Base-by-base conservation (phyloP, 352 stramenopile genomes). In the Pythium phragmiticola region DNA sequence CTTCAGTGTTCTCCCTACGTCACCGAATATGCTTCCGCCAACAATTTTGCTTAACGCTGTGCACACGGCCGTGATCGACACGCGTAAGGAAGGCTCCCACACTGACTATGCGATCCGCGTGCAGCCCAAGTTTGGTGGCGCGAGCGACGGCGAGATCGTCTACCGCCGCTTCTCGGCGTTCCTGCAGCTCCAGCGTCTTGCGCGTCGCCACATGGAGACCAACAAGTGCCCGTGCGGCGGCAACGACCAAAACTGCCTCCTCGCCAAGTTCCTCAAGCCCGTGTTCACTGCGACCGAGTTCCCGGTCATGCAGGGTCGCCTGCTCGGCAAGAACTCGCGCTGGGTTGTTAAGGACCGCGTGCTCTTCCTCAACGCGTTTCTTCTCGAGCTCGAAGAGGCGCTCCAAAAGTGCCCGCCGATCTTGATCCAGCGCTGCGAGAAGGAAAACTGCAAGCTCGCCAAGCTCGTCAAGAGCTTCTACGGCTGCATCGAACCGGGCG, bases 121-220 rank as follows among this genome's bases (percentile, higher is more conserved):
- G 52, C 79, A 89, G 73, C 76, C 78, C 49, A 75, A 85, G 57
- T 74, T 77, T 19, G 83, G 70, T 62, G 78, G 77, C 68, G 65
- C 78, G 36, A 77, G 77, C 65, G 73, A 83, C 41, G 78, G 79
- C 41, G 80, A 87, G 70, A 83, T 93, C 65, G 78, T 93, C 6
- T 92, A 92, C 73, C 80, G 84, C 51, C 84, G 84, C 68, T 93
- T 92, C 76, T 93, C 84, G 57, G 80, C 82, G 52, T 93, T 93
- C 69, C 72, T 91, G 67, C 80, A 93, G 71, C 81, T 93, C 34
- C 84, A 93, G 72, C 77, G 84, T 26, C 74, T 92, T 21, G 81
- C 76, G 43, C 69, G 74, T 43, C 82, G 81, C 55, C 81, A 90
- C 63, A 82, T 93, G 57, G 70, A 88, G 62, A 75, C 88, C 65